These are phyloP conservation scores for Orbilia oligospora DNA, from an alignment of 2,329 filamentous ascomycete species.

Conservation along the genomic window DNA sequence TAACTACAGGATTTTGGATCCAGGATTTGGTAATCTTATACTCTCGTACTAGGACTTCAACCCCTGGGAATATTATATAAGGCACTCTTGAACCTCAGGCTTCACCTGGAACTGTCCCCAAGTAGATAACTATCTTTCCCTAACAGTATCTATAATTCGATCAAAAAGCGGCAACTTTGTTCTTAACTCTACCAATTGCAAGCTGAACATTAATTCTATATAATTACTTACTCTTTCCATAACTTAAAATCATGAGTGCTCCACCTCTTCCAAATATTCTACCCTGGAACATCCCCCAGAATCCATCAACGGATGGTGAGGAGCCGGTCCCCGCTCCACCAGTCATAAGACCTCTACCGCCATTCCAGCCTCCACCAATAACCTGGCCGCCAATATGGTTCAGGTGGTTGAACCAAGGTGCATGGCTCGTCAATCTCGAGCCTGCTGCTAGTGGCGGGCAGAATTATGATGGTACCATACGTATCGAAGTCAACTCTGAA, in stretches of 20 bases:
- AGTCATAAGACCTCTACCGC: background rate
- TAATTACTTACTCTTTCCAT: no score
- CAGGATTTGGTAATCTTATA: background rate
- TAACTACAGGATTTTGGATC: background rate
- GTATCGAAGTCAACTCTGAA: constrained; percentile 8
- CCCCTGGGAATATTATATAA: background rate
- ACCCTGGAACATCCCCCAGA: background rate
- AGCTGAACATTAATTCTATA: background rate
- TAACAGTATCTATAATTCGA: background rate
- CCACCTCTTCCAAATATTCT: constrained; percentile 15
- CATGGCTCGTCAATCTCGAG: constrained; percentile 14
- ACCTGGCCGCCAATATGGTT: constrained; percentile 10
- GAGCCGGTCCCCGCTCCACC: background rate
- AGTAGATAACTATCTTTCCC: background rate
- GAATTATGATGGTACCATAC: constrained; percentile 23
- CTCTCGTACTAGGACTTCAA: background rate
- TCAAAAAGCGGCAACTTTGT: background rate
- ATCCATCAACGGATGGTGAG: background rate
- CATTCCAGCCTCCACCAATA: background rate
- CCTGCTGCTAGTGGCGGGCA: background rate
- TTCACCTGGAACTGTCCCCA: background rate
- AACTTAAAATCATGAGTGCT: constrained; percentile 1
- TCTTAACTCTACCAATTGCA: background rate
- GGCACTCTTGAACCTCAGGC: background rate
- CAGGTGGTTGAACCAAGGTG: constrained; percentile 7